A percentile compares a stretch with the other conserved stretches of the same genome.
These are phyloP conservation scores for Albophoma yamanashiensis DNA, from an alignment of 2,329 filamentous ascomycete genomes.

Conservation along the genomic window DNA sequence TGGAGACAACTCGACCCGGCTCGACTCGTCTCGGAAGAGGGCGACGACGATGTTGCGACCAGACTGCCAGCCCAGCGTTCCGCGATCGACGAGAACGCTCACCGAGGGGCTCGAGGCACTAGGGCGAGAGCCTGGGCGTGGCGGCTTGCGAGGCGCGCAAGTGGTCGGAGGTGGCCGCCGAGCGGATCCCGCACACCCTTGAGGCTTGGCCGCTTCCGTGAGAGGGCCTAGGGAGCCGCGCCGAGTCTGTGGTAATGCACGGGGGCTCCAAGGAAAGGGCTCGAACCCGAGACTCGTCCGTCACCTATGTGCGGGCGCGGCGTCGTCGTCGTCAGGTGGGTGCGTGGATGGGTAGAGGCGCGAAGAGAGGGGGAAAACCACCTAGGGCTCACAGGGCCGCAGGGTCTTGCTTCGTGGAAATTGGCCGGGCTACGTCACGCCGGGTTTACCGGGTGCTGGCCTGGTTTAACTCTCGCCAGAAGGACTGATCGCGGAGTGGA, in stretches of 20 bases:
- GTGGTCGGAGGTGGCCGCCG: not conserved
- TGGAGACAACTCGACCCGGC: not conserved
- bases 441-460: not conserved
- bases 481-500: not conserved
- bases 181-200: not conserved
- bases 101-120: conserved; percentile 10
- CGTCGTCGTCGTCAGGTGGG: not conserved
- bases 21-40: not conserved
- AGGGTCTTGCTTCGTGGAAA: not conserved
- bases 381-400: not conserved
- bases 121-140: not conserved
- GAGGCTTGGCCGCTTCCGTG: not conserved
- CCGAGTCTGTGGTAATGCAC: not conserved
- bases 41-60: conserved; percentile 8
- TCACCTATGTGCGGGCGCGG: not conserved
- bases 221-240: not conserved
- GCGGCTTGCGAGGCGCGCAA: not conserved
- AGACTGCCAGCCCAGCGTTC: not conserved
- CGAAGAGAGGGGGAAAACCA: not conserved
- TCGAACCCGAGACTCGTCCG: not conserved
- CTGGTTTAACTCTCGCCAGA: not conserved
- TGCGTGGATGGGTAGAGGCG: not conserved
- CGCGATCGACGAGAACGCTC: conserved; percentile 20
- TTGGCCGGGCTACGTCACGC: not conserved
- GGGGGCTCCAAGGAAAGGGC: not conserved